Evolutionary conservation across 805 yeast species (phyloP).

Genomic region (Nakazawaea pomicola): DNA sequence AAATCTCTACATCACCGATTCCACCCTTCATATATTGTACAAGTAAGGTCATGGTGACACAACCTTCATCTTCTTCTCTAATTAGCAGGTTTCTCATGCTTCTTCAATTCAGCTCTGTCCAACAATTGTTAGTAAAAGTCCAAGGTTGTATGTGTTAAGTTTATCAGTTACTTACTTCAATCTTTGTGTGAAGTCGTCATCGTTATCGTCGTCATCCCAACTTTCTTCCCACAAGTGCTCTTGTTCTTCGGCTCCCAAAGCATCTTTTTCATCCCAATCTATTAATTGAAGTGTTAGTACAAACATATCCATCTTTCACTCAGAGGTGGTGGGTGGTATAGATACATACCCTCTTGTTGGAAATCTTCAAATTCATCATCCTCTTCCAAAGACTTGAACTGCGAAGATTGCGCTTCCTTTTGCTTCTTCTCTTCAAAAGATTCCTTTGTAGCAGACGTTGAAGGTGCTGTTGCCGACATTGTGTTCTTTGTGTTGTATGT

Average conservation of each 20-base stretch:
- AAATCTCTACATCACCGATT: too few relatives aligned
- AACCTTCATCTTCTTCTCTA: not conserved
- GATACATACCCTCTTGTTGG: constrained; percentile 65
- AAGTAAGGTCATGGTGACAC: too few relatives aligned
- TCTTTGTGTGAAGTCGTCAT: constrained; percentile 78
- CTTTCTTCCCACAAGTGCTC: constrained; percentile 89
- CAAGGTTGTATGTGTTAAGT: too few relatives aligned
- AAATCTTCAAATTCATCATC: constrained; percentile 98
- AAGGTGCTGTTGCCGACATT: too few relatives aligned
- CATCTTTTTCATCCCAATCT: constrained; percentile 65
- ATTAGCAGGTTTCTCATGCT: constrained; percentile 18
- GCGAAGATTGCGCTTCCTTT: constrained; percentile 21
- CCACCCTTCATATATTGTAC: too few relatives aligned
- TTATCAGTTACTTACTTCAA: constrained; percentile 53
- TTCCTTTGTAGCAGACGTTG: too few relatives aligned
- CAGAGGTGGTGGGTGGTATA: not conserved
- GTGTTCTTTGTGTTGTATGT: too few relatives aligned
- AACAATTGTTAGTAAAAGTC: not conserved
- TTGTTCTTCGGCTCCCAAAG: constrained; percentile 47
- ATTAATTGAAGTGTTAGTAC: constrained; percentile 4
- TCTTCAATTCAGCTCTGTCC: constrained; percentile 21
- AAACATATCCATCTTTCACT: not conserved
- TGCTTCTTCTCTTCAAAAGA: constrained; percentile 9
- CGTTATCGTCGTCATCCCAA: constrained; percentile 95
- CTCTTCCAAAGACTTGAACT: constrained; percentile 77